Percentiles rank a stretch among this genome's conserved stretches.
Conservation (phyloP, 2,329 filamentous ascomycete genomes). For the Fusarium mundagurra region DNA sequence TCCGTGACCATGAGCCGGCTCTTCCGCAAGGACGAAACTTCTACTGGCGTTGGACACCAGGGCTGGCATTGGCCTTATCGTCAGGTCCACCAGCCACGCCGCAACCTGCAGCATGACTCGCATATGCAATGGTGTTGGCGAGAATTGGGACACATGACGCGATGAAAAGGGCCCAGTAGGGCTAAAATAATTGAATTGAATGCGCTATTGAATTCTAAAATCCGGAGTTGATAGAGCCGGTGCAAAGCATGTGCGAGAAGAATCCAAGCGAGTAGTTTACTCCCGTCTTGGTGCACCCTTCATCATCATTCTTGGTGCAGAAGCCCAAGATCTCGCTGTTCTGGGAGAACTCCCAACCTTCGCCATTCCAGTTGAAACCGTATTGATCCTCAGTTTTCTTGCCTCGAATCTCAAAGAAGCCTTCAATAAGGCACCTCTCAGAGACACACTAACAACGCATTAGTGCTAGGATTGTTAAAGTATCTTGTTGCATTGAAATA, state of each 20-base stretch:
- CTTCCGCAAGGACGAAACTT: accelerated
- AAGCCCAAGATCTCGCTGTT: neutral
- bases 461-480: accelerated
- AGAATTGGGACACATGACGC: neutral
- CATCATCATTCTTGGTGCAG: neutral
- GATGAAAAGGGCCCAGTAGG: accelerated
- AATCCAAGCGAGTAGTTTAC: neutral
- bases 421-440: neutral
- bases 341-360: neutral
- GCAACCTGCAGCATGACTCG: neutral
- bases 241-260: neutral
- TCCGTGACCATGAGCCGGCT: neutral
- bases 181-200: neutral
- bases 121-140: neutral
- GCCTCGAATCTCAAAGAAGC: neutral
- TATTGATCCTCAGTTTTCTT: neutral
- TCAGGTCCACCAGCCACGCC: too few species aligned
- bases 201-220: neutral
- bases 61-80: accelerated
- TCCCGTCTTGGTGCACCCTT: neutral
- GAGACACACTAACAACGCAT: neutral
- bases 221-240: neutral
- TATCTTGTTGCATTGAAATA: neutral
- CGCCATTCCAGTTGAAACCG: neutral
- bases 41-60: accelerated